A percentile compares a stretch with the other conserved stretches of the same genome.
Evolutionary conservation across 1,139 yeast species (phyloP).

Genomic region (Hansenula lynferdii): DNA sequence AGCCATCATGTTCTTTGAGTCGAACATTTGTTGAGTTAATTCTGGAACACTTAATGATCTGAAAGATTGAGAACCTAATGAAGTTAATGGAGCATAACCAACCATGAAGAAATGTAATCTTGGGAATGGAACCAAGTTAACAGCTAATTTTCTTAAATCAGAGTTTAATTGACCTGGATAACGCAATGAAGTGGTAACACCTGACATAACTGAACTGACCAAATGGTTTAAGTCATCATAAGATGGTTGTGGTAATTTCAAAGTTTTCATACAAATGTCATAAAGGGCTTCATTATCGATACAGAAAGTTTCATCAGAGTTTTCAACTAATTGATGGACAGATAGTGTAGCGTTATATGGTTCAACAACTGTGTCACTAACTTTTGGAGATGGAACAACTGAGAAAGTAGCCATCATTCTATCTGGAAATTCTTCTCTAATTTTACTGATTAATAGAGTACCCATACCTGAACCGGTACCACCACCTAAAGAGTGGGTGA

Average conservation of each 20-base stretch:
- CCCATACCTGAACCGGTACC: constrained; percentile 99
- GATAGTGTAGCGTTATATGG: constrained; percentile 96
- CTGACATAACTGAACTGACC: constrained; percentile 95
- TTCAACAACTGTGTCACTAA: constrained; percentile 96
- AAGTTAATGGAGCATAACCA: constrained; percentile 92
- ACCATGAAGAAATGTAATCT: constrained; percentile 99
- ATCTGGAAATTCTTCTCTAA: constrained; percentile 91
- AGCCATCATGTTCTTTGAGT: constrained; percentile 98
- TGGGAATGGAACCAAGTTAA: constrained; percentile 97
- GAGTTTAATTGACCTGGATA: constrained; percentile 96
- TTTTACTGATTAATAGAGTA: constrained; percentile 86
- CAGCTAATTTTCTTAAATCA: constrained; percentile 95
- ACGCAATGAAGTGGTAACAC: constrained; percentile 94
- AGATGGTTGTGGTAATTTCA: constrained; percentile 87
- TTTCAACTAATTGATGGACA: constrained; percentile 94
- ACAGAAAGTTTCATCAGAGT: constrained; percentile 98
- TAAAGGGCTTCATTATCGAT: constrained; percentile 98
- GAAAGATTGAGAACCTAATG: constrained; percentile 88
- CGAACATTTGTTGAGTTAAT: constrained; percentile 95
- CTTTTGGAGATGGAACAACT: constrained; percentile 97
- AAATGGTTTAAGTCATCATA: constrained; percentile 83
- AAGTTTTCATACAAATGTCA: constrained; percentile 94
- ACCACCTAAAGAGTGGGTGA: constrained; percentile 98
- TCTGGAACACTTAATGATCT: constrained; percentile 88
- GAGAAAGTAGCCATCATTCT: constrained; percentile 97